Percentiles rank a stretch among this genome's conserved stretches.
phyloP scores from a whole-genome alignment of 768 basidiomycete species.

The Coprinopsis strossmayeri region DNA sequence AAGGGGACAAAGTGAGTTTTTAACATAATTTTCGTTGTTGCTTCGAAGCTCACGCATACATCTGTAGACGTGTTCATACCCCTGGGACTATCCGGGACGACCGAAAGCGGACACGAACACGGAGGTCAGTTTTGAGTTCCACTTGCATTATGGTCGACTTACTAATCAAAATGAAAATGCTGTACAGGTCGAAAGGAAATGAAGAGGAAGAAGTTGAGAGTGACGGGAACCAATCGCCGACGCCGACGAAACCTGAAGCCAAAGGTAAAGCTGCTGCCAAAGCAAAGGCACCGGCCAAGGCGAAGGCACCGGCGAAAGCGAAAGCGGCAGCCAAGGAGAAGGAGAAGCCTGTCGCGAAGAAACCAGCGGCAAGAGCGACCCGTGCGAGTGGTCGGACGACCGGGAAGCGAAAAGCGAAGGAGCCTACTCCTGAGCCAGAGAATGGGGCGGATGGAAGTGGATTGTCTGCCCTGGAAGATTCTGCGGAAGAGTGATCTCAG shows the following conservation, averaged over 20 bases:
- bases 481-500: too few relatives aligned
- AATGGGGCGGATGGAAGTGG: conserved; percentile 1
- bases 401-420: background rate
- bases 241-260: background rate
- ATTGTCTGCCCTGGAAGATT: too few relatives aligned
- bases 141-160: background rate
- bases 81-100: conserved; percentile 8
- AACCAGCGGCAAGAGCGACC: background rate
- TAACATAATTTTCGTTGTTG: background rate
- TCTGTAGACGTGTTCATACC: conserved; percentile 4
- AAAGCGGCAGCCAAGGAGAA: background rate
- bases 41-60: background rate
- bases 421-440: conserved; percentile 1
- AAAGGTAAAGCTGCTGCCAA: background rate
- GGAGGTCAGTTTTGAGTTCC: background rate
- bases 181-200: background rate
- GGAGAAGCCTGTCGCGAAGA: background rate
- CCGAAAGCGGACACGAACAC: conserved; percentile 8
- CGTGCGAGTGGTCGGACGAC: background rate
- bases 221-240: background rate
- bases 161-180: background rate
- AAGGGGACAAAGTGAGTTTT: conserved; percentile 8
- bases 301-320: conserved; percentile 1
- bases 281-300: background rate
- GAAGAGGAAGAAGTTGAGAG: conserved; percentile 1